Base-by-base conservation (phyloP, 2,329 filamentous ascomycete species). In the Hypoxylon sp. region DNA sequence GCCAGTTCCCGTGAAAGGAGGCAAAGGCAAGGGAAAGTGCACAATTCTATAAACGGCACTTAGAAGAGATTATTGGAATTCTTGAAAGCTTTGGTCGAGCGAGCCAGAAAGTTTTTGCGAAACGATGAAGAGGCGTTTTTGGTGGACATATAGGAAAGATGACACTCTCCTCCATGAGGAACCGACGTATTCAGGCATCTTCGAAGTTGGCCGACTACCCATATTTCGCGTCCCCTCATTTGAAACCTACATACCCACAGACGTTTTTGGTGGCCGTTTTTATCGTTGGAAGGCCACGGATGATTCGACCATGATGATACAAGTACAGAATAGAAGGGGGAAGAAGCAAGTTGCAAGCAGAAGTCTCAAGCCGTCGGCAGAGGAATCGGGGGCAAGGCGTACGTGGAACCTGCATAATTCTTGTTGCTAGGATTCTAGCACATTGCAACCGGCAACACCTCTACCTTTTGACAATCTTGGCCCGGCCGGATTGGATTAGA, bases 21-120 rank as follows among this genome's bases (percentile, higher is more conserved):
- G 53, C 20, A 81, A 85, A 76, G 91, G 91, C 84, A 88, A 88
- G 80, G 82, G 83, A 73, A 91, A 91, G 84, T 93, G 91, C 84
- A 86, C 86, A 51, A 90, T 93, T 77, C 85, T 93, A 80, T 93
- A 87, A 81, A 79, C 25, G 33, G 71, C 55, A 44, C 17, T 22
- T 22, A 53, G 61, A 50, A 49, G 68, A 70, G 42, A 59, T 56
- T 55, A 68, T 48, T 66, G 70, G 61, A 61, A 68, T 69, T 59
- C 7, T 71, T 56, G 68, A 72, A 72, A 62, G 73, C 75, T 70
- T 75, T 70, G 69, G 71, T 69, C 69, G 57, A 68, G 64, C 65
- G 42, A 72, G 72, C 67, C 72, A 72, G 61, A 72, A 64, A 73
- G 71, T 76, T 76, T 76, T 77, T 64, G 64, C 67, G 71, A 71